These are phyloP conservation scores for Vaccinium corymbosum DNA, from an alignment of 148 eudicot genomes.

Conservation along the genomic window DNA sequence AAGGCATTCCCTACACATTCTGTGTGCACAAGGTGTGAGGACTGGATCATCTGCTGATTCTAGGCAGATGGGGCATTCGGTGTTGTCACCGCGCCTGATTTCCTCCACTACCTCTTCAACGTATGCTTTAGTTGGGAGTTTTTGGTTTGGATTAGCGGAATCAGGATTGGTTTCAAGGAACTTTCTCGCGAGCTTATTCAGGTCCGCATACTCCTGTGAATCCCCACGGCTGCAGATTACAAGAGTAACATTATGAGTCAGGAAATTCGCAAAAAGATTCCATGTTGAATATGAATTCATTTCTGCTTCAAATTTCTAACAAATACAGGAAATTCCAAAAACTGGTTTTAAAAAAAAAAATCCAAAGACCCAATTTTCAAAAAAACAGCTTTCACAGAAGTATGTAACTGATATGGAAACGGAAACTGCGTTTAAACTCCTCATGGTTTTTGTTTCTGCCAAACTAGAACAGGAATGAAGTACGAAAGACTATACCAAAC, in stretches of 20 bases:
- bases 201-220: conserved; percentile 46
- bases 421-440: background rate
- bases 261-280: background rate
- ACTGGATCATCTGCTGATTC: conserved; percentile 69
- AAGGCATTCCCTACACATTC: conserved; percentile 71
- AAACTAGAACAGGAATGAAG: background rate
- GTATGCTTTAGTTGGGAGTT: conserved; percentile 43
- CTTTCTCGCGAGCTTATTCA: conserved; percentile 52
- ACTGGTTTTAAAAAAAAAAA: background rate
- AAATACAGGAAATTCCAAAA: background rate
- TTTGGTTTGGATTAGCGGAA: conserved; percentile 23
- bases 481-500: background rate
- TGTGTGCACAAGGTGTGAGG: conserved; percentile 63
- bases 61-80: conserved; percentile 66
- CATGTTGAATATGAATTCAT: background rate
- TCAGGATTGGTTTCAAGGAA: conserved; percentile 43
- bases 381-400: background rate
- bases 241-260: background rate
- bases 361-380: background rate
- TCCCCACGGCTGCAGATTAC: conserved; percentile 50
- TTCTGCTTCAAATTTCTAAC: background rate
- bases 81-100: conserved; percentile 38
- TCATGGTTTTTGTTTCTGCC: background rate
- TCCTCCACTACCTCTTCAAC: conserved; percentile 64
- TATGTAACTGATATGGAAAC: background rate